These are phyloP conservation scores for Sclerotinia glacialis DNA, from an alignment of 2,329 filamentous ascomycete species.

Conservation along the genomic window DNA sequence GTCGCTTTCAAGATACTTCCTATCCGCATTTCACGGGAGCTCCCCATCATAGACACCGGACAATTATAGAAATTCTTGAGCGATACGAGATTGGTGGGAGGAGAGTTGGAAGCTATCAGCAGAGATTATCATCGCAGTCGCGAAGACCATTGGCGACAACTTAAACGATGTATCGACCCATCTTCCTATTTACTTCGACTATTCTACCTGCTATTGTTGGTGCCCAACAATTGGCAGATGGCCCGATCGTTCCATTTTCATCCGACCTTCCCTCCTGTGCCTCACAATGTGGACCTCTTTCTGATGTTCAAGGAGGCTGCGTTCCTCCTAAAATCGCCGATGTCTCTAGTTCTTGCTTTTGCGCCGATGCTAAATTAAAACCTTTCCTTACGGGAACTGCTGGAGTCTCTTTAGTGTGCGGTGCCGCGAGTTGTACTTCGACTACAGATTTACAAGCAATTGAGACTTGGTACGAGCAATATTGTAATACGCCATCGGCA, in stretches of 20 bases:
- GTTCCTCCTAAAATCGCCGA: conserved; percentile 54
- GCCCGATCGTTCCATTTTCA: conserved; percentile 51
- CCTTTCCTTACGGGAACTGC: conserved; percentile 53
- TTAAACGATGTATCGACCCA: conserved; percentile 21
- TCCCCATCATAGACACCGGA: not conserved
- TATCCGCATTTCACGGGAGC: not conserved
- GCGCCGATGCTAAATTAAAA: conserved; percentile 58
- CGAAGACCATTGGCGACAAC: not conserved
- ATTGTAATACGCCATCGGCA: conserved; percentile 54
- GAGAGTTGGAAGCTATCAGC: not conserved
- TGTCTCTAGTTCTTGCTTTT: conserved; percentile 71
- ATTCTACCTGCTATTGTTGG: conserved; percentile 16
- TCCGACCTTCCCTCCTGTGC: conserved; percentile 62
- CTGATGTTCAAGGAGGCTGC: conserved; percentile 70
- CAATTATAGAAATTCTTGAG: not conserved
- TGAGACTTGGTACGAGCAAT: conserved; percentile 66
- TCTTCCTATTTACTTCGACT: conserved; percentile 14
- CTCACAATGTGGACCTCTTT: conserved; percentile 56
- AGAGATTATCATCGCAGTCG: conserved; percentile 6
- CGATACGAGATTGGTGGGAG: not conserved
- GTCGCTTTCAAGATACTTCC: not conserved
- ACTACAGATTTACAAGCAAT: conserved; percentile 52
- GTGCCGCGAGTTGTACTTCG: conserved; percentile 51
- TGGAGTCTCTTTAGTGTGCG: conserved; percentile 63
- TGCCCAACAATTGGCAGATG: conserved; percentile 27